A percentile compares a stretch with the other conserved stretches of the same genome.
Conservation (phyloP, 2,329 filamentous ascomycete genomes). For the Pseudocercospora fuligena region DNA sequence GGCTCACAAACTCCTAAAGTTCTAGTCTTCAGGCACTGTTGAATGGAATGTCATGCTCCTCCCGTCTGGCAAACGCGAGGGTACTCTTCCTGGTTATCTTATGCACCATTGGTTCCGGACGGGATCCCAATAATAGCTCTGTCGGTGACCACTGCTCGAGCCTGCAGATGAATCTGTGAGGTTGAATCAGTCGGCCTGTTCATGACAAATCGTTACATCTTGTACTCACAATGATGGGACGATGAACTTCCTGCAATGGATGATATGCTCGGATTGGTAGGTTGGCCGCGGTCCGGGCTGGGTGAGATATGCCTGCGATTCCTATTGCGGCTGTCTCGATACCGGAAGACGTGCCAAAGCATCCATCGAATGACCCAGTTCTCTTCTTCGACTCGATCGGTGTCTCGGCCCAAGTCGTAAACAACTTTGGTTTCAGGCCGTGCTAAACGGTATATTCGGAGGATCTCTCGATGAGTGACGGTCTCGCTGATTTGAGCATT, state of each 20-base stretch:
- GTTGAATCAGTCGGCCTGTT: not conserved
- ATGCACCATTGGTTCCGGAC: conserved; percentile 34
- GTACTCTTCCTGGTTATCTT: conserved; percentile 18
- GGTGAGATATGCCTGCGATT: conserved; percentile 34
- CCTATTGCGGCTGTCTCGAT: conserved; percentile 49
- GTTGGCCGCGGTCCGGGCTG: conserved; percentile 25
- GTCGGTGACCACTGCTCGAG: conserved; percentile 22
- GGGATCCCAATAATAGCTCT: conserved; percentile 40
- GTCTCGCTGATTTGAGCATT: conserved; percentile 56
- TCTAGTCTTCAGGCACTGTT: conserved; percentile 2
- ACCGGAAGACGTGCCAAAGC: conserved; percentile 59
- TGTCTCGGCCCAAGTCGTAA: conserved; percentile 50
- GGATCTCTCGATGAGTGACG: conserved; percentile 51
- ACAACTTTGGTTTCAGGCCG: conserved; percentile 45
- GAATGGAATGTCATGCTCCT: conserved; percentile 6
- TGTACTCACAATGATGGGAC: conserved; percentile 17
- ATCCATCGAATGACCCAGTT: conserved; percentile 60
- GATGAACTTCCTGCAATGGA: conserved; percentile 17
- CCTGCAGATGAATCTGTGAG: conserved; percentile 9
- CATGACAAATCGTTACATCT: conserved; percentile 11
- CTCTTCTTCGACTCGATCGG: conserved; percentile 48
- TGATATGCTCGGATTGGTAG: conserved; percentile 22
- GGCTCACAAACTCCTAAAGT: not conserved
- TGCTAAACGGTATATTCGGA: conserved; percentile 48
- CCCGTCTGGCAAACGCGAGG: not conserved